These are phyloP conservation scores for Yamadazyma sp. DNA, from an alignment of 1,139 yeast species.

Conservation along the genomic window DNA sequence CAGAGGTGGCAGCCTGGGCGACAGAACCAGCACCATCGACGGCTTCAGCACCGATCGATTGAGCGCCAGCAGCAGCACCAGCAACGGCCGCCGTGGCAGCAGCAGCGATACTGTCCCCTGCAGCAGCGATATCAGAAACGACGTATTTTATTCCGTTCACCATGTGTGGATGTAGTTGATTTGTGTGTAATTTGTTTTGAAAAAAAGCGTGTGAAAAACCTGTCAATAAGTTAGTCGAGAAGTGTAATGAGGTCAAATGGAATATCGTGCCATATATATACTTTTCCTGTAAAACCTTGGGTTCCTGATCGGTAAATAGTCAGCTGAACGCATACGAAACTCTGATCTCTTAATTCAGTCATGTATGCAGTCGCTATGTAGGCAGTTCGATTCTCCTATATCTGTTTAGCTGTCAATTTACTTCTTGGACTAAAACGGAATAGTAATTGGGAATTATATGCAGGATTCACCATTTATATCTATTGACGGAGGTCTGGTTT, in stretches of 20 bases:
- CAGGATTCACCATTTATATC: not conserved
- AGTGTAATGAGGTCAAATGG: not conserved
- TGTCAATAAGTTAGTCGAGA: not conserved
- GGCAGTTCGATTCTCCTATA: slow-evolving; percentile 7
- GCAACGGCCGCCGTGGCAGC: slow-evolving; percentile 7
- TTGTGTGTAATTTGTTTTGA: too few species aligned
- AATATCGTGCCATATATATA: not conserved
- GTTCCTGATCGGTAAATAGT: slow-evolving; percentile 14
- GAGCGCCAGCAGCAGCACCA: slow-evolving; percentile 6
- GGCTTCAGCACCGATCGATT: slow-evolving; percentile 6
- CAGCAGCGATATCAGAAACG: slow-evolving; percentile 14
- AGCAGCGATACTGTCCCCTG: slow-evolving; percentile 3
- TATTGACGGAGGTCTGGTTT: not conserved
- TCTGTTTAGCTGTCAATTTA: too few species aligned
- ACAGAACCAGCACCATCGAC: slow-evolving; percentile 15
- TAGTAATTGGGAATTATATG: slow-evolving; percentile 1
- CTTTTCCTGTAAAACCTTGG: slow-evolving; percentile 3
- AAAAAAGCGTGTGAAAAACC: too few species aligned
- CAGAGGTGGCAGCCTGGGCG: slow-evolving; percentile 7
- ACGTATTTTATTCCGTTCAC: slow-evolving; percentile 26
- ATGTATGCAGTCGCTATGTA: not conserved
- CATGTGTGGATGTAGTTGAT: slow-evolving; percentile 7
- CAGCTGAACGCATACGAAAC: slow-evolving; percentile 7
- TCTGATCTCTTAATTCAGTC: not conserved
- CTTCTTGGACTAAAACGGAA: slow-evolving; percentile 2